Evolutionary conservation across 2,329 filamentous ascomycete species (phyloP), one percentile per base, ranked within the genome.

Genomic region (Fusarium pseudograminearum): DNA sequence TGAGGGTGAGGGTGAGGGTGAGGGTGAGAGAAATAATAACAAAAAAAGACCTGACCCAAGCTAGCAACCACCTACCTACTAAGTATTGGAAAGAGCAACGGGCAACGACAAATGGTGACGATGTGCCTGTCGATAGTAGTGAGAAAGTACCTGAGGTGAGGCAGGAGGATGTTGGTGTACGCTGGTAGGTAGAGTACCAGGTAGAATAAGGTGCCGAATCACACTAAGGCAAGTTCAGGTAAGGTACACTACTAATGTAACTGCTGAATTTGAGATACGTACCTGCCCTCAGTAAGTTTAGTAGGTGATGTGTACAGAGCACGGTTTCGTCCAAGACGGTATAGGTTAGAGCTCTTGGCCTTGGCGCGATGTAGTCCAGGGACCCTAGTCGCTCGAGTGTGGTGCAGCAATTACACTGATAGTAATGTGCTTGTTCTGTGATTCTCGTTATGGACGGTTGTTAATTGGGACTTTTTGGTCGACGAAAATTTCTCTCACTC

Each of bases 321-420:
- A 40, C 36, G 61, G 67, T 69, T 71, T 55, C 58, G 63, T 65
- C 46, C 63, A 36, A 65, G 67, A 71, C 67, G 67, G 59, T 57
- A 55, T 54, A 53, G 41, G 41, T 44, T 44, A 44, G 41, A 44
- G 22, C n/a, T 20, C 36, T 34, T 40, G 44, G 30, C 30, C 58
- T 70, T 70, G 67, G 67, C 67, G 57, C 22, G n/a, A 52, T 57
- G 41, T 47, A 48, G 57, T 54, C 45, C 38, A 63, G 62, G 67
- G 41, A 59, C 34, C 61, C 67, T 47, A 63, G 67, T 51, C 48
- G 14, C 33, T 51, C 10, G 24, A 40, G 14, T 41, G 18, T 46
- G 26, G 26, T 45, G 26, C 26, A 51, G 33, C 14, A 22, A 51
- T 51, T 28, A 26, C 18, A 51, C 24, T 40, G 33, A 51, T 28